Conservation (phyloP, 805 yeast genomes). For the Nakazawaea ernobii region DNA sequence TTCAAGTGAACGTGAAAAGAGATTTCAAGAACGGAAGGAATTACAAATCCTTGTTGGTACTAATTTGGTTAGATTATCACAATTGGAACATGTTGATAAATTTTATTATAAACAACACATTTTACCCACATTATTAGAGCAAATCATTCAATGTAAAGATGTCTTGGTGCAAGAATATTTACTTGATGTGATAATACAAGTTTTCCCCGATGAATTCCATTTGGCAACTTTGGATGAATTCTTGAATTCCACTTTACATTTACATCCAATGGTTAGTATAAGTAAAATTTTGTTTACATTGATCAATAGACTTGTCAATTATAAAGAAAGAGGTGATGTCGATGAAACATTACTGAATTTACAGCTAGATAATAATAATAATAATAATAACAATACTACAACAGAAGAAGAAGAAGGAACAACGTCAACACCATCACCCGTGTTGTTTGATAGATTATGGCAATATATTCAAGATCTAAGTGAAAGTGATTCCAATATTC, state of each 20-base stretch:
- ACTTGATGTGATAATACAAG: conserved; percentile 86
- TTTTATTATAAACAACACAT: conserved; percentile 43
- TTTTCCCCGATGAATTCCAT: conserved; percentile 92
- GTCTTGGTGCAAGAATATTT: conserved; percentile 88
- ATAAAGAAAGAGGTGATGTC: conserved; percentile 32
- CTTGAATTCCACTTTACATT: conserved; percentile 56
- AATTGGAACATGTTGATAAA: conserved; percentile 68
- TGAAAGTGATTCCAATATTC: conserved; percentile 56
- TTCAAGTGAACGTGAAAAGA: conserved; percentile 67
- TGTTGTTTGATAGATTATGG: conserved; percentile 62
- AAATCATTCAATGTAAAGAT: conserved; percentile 88
- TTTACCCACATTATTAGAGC: conserved; percentile 79
- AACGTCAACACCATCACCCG: too few relatives aligned
- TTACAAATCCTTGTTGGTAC: conserved; percentile 90
- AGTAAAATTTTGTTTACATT: conserved; percentile 63
- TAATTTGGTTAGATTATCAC: conserved; percentile 82
- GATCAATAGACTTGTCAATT: conserved; percentile 63
- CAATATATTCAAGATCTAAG: conserved; percentile 51
- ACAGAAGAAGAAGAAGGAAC: too few relatives aligned
- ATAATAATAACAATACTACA: too few relatives aligned
- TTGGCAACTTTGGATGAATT: conserved; percentile 63
- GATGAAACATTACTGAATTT: conserved; percentile 14
- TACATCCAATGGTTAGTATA: conserved; percentile 68
- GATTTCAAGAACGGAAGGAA: conserved; percentile 79
- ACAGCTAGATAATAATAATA: conserved; percentile 14